A percentile compares a stretch with the other conserved stretches of the same genome.
These are phyloP conservation scores for Ogataea methylovora DNA, from an alignment of 805 yeast species.

Conservation along the genomic window DNA sequence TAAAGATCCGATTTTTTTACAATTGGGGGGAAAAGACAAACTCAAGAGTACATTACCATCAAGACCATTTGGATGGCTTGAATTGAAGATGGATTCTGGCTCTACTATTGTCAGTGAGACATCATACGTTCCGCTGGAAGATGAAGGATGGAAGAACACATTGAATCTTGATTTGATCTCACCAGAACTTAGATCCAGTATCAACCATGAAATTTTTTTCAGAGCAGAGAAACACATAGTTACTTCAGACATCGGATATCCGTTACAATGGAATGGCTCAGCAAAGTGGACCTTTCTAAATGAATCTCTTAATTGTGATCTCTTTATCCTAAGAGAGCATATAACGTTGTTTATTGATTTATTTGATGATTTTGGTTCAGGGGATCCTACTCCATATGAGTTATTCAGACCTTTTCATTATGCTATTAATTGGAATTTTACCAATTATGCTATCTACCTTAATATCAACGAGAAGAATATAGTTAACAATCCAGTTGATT, in stretches of 20 bases:
- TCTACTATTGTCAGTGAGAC: constrained; percentile 40
- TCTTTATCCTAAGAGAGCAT: constrained; percentile 79
- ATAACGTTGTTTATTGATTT: constrained; percentile 64
- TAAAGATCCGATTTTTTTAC: constrained; percentile 49
- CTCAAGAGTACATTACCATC: constrained; percentile 5
- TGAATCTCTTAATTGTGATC: constrained; percentile 41
- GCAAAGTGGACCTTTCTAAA: constrained; percentile 61
- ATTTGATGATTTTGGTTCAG: constrained; percentile 68
- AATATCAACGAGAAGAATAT: constrained; percentile 86
- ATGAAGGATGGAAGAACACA: constrained; percentile 47
- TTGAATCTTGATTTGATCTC: constrained; percentile 37
- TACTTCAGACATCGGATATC: constrained; percentile 54
- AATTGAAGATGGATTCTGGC: constrained; percentile 49
- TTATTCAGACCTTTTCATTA: constrained; percentile 68
- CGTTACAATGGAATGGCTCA: constrained; percentile 77
- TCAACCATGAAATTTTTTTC: constrained; percentile 78
- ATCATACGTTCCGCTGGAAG: constrained; percentile 43
- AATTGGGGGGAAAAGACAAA: not conserved
- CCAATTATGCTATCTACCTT: constrained; percentile 51
- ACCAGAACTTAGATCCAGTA: constrained; percentile 71
- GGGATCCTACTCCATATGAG: constrained; percentile 66
- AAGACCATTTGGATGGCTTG: constrained; percentile 91
- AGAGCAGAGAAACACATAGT: constrained; percentile 52
- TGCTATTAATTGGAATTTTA: constrained; percentile 49
- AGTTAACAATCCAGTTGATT: constrained; percentile 81